Conservation (phyloP, 1,284 basidiomycete genomes). For the Cutaneotrichosporon cyanovorans region DNA sequence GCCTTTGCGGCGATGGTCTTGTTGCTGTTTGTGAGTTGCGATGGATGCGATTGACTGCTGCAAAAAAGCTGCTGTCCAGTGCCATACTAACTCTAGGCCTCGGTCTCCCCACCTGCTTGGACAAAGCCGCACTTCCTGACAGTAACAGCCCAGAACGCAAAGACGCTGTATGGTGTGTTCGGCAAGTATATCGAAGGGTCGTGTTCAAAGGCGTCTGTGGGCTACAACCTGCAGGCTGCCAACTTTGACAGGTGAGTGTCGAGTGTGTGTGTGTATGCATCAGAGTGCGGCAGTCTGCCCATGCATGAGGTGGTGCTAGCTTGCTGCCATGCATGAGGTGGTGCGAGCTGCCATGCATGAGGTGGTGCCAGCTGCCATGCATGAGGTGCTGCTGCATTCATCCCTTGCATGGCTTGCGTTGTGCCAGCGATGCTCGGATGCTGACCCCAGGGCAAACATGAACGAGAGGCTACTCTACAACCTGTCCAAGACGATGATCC, state of each 20-base stretch:
- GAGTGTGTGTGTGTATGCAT: too few species aligned
- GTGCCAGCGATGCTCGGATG: too few species aligned
- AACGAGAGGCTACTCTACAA: slow-evolving; percentile 56
- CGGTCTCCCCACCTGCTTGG: slow-evolving; percentile 62
- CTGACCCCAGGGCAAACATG: slow-evolving; percentile 26
- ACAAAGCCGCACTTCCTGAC: slow-evolving; percentile 60
- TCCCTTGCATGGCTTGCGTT: too few species aligned
- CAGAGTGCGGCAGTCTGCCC: too few species aligned
- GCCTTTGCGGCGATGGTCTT: slow-evolving; percentile 28
- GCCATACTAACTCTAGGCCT: slow-evolving; percentile 58
- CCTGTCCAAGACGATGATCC: slow-evolving; percentile 62
- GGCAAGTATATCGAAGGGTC: slow-evolving; percentile 59
- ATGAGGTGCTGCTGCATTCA: too few species aligned
- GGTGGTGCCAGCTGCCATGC: too few species aligned
- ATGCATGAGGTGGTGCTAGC: too few species aligned
- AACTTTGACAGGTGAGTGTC: slow-evolving; percentile 28
- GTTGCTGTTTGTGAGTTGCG: slow-evolving; percentile 21
- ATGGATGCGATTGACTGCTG: too few species aligned
- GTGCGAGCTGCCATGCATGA: too few species aligned
- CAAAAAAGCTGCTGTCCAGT: too few species aligned
- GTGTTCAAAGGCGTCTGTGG: slow-evolving; percentile 27
- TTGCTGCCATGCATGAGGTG: neutral
- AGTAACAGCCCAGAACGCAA: slow-evolving; percentile 39
- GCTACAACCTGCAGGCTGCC: slow-evolving; percentile 32
- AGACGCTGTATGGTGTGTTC: slow-evolving; percentile 61